These are phyloP conservation scores for Stereum hirsutum DNA, from an alignment of 1,284 basidiomycete genomes.

Conservation along the genomic window DNA sequence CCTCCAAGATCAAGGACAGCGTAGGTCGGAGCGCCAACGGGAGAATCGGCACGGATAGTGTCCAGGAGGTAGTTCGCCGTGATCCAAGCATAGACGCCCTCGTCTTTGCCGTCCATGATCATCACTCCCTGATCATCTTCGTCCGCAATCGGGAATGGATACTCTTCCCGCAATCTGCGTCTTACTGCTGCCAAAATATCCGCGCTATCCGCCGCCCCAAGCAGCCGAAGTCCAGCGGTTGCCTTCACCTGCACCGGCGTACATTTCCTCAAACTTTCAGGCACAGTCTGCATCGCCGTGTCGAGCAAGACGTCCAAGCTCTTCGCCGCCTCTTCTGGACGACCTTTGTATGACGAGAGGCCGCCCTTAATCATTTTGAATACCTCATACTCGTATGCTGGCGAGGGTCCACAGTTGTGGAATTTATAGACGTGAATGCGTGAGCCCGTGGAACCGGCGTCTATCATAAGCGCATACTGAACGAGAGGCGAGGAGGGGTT, in stretches of 20 bases:
- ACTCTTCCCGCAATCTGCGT: slow-evolving; percentile 50
- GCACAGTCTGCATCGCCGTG: slow-evolving; percentile 75
- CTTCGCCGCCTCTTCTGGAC: slow-evolving; percentile 63
- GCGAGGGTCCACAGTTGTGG: slow-evolving; percentile 78
- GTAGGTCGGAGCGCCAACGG: slow-evolving; percentile 50
- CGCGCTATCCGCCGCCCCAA: slow-evolving; percentile 58
- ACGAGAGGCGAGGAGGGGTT: slow-evolving; percentile 46
- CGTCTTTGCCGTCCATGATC: slow-evolving; percentile 96
- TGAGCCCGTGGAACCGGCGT: slow-evolving; percentile 95
- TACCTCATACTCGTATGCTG: slow-evolving; percentile 88
- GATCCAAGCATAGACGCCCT: slow-evolving; percentile 98
- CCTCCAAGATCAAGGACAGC: slow-evolving; percentile 96
- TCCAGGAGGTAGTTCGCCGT: slow-evolving; percentile 91
- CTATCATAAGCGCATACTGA: slow-evolving; percentile 96
- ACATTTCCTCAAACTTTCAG: slow-evolving; percentile 57
- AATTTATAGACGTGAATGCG: slow-evolving; percentile 98
- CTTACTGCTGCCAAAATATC: slow-evolving; percentile 80
- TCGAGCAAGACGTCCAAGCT: slow-evolving; percentile 79
- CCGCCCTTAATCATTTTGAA: slow-evolving; percentile 85
- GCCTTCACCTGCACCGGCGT: slow-evolving; percentile 93
- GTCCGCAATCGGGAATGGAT: slow-evolving; percentile 64
- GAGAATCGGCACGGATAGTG: slow-evolving; percentile 55
- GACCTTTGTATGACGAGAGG: slow-evolving; percentile 58
- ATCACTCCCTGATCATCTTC: slow-evolving; percentile 53
- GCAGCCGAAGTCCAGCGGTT: slow-evolving; percentile 83